Conservation (phyloP, 2,329 filamentous ascomycete species). For the Ascomycota sp. region DNA sequence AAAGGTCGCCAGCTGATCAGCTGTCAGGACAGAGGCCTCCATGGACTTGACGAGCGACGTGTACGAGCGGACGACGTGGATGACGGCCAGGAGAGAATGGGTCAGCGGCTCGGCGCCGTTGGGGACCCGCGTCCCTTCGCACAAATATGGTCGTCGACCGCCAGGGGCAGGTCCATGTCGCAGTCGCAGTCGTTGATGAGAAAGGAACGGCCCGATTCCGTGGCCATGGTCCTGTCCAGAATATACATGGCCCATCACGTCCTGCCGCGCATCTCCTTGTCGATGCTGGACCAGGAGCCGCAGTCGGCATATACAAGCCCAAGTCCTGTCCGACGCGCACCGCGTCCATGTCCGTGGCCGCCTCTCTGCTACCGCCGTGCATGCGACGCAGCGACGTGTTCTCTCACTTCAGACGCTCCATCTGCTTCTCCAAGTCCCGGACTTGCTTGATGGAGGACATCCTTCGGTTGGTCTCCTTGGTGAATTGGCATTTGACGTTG, state of each 20-base stretch:
- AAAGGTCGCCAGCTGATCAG: slow-evolving; percentile 52
- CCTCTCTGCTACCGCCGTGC: slow-evolving; percentile 28
- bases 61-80: slow-evolving; percentile 65
- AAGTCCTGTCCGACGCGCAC: slow-evolving; percentile 69
- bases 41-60: slow-evolving; percentile 53
- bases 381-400: slow-evolving; percentile 54
- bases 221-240: slow-evolving; percentile 60
- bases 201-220: slow-evolving; percentile 64
- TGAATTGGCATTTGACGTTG: slow-evolving; percentile 95
- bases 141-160: slow-evolving; percentile 65
- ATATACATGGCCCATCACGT: slow-evolving; percentile 93
- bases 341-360: slow-evolving; percentile 32
- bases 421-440: slow-evolving; percentile 86
- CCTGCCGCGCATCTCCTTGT: slow-evolving; percentile 68
- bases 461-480: slow-evolving; percentile 91
- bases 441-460: slow-evolving; percentile 99
- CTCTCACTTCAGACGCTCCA: slow-evolving; percentile 60
- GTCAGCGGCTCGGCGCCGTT: slow-evolving; percentile 35
- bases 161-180: slow-evolving; percentile 60
- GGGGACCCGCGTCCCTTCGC: slow-evolving; percentile 32
- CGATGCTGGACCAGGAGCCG: slow-evolving; percentile 51
- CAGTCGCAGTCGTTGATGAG: slow-evolving; percentile 78
- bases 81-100: slow-evolving; percentile 55
- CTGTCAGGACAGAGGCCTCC: slow-evolving; percentile 42
- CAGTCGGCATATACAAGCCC: slow-evolving; percentile 58